A percentile compares a stretch with the other conserved stretches of the same genome.
phyloP scores from a whole-genome alignment of 768 basidiomycete genomes.

The Tylopilus vinaceipallidus region DNA sequence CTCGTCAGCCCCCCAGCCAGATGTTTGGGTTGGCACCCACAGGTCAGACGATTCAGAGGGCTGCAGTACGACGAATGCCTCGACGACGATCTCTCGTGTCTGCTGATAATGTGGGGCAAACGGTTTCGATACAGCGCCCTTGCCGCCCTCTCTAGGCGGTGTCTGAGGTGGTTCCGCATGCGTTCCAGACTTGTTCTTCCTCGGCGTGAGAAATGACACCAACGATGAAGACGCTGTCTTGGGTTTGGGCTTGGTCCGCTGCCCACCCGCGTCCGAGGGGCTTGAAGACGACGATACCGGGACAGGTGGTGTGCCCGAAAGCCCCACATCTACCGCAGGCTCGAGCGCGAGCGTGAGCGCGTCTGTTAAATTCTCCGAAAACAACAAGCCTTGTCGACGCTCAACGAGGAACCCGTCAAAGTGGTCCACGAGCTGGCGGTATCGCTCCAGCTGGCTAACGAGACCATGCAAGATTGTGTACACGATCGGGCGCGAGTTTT shows the following conservation, averaged over 20 bases:
- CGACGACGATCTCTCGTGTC: conserved; percentile 68
- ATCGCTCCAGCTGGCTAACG: conserved; percentile 76
- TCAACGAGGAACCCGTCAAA: conserved; percentile 87
- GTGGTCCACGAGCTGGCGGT: conserved; percentile 67
- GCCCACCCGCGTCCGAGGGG: conserved; percentile 33
- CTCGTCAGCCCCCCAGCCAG: conserved; percentile 56
- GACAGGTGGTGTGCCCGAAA: conserved; percentile 15
- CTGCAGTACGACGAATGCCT: conserved; percentile 62
- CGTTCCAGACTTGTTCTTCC: conserved; percentile 52
- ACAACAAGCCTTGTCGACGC: conserved; percentile 84
- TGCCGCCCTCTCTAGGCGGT: conserved; percentile 40
- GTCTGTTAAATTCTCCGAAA: conserved; percentile 89
- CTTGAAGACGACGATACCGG: conserved; percentile 29
- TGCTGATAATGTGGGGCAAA: conserved; percentile 84
- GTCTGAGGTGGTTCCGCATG: conserved; percentile 46
- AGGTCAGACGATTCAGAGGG: conserved; percentile 48
- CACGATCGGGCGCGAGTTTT: conserved; percentile 71
- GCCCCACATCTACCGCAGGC: conserved; percentile 45
- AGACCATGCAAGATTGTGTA: conserved; percentile 80
- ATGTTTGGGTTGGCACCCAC: conserved; percentile 59
- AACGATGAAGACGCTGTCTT: conserved; percentile 62
- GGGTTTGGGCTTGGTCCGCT: conserved; percentile 47
- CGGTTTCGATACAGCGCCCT: conserved; percentile 62
- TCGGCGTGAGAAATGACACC: conserved; percentile 78
- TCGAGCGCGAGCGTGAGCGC: conserved; percentile 77